Evolutionary conservation across 139 green algal species (phyloP).

Genomic region (Chlorella vulgaris): DNA sequence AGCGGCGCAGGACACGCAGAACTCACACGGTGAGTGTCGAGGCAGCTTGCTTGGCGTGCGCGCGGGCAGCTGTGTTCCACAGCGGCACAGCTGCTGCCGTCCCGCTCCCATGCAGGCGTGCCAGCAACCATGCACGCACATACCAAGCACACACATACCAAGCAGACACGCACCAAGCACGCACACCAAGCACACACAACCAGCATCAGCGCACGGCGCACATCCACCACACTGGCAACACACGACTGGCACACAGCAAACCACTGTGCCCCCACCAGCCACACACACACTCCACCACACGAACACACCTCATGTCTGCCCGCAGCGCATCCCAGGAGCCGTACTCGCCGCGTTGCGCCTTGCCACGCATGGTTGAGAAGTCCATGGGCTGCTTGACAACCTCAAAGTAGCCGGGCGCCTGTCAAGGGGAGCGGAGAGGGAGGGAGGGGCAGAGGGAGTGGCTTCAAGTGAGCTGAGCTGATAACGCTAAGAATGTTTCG

Average conservation of each 20-base stretch:
- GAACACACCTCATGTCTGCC: conserved; percentile 47
- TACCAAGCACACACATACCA: no score
- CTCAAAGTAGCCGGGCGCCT: conserved; percentile 65
- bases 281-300: neutral
- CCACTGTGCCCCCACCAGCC: neutral
- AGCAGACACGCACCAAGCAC: no score
- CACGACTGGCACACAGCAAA: neutral
- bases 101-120: no score
- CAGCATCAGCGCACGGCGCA: no score
- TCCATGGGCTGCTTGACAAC: conserved; percentile 85
- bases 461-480: neutral
- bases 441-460: neutral
- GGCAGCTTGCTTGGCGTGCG: no score
- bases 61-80: no score
- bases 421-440: neutral
- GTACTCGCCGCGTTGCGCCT: conserved; percentile 58
- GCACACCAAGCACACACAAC: no score
- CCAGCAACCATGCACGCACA: no score
- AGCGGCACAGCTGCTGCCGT: no score
- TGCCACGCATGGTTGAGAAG: conserved; percentile 73
- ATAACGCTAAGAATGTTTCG: neutral
- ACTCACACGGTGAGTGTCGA: no score
- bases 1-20: no score
- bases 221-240: neutral
- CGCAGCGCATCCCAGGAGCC: conserved; percentile 52